Evolutionary conservation across 345 rosid species (phyloP), one percentile per base, ranked within the genome.

Genomic region (Aethionema arabicum): DNA sequence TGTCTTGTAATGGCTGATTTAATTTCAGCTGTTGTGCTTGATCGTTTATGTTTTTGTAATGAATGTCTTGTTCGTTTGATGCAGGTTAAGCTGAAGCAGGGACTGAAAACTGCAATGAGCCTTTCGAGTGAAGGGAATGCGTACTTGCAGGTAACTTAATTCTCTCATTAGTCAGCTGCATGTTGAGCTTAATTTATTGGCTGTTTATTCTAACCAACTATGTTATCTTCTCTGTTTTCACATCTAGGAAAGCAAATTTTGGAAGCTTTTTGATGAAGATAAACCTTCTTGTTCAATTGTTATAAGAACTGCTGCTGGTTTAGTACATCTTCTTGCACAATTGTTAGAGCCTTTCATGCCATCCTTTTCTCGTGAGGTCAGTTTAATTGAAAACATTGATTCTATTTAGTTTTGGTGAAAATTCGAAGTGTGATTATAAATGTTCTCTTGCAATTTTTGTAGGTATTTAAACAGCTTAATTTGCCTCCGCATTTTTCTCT

Each of bases 281-380:
- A 82, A 52, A 65, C 66, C 67, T 40, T 82, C 86, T 32, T 93
- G 99, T 73, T 81, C 80, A 33, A 72, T 90, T 67, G 96, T 93
- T 53, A 77, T 90, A 75, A 88, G 79, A 79, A 83, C 88, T 56
- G 76, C 97, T 38, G 82, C 74, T 35, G 99, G 99, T 45, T 75
- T 93, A 57, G 95, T 93, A 32, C 79, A 86, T 66, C 73, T 90
- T 71, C 91, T 90, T 10, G 99, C 97, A 30, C 82, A 85, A 57
- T 68, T 93, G 54, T 62, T 90, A 52, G 97, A 93, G 72, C 99
- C 99, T 45, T 93, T 87, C 72, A 87, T 93, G 79, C 99, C 99
- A n/a, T 87, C 99, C 11, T 87, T 93, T 73, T 83, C 99, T 59
- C 45, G 80, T 15, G 88, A 89, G 97, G 99, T 93, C 0, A n/a